Percentiles rank a stretch among this genome's conserved stretches.
Evolutionary conservation across 148 eudicot genomes (phyloP).

Genomic region (Rhododendron ovatum): DNA sequence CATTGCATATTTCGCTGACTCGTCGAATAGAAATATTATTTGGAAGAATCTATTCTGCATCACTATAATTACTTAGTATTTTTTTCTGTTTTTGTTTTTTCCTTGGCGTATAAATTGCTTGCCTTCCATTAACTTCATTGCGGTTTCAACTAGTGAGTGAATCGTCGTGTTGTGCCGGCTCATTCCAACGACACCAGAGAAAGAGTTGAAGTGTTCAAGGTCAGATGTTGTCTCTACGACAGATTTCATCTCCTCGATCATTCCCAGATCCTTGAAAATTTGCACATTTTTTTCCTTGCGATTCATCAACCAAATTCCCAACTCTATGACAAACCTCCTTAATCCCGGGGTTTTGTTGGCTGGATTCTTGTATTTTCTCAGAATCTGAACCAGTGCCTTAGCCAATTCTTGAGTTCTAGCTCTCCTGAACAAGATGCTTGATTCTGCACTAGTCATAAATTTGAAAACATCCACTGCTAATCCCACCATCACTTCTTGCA

Average conservation of each 20-base stretch:
- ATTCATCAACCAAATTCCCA: conserved; percentile 83
- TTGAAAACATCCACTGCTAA: conserved; percentile 67
- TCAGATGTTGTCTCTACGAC: conserved; percentile 77
- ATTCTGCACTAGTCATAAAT: conserved; percentile 47
- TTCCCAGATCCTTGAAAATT: conserved; percentile 42
- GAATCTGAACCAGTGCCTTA: conserved; percentile 40
- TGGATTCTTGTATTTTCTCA: conserved; percentile 51
- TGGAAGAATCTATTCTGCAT: too few relatives aligned
- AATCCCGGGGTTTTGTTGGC: conserved; percentile 53
- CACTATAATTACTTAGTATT: too few relatives aligned
- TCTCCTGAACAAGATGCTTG: conserved; percentile 35
- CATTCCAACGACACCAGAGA: conserved; percentile 74
- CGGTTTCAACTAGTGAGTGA: conserved; percentile 15
- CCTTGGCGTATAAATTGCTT: too few relatives aligned
- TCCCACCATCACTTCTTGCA: conserved; percentile 88
- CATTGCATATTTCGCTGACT: too few relatives aligned
- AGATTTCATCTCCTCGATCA: conserved; percentile 53
- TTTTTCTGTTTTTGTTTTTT: too few relatives aligned
- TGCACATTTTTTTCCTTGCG: conserved; percentile 29
- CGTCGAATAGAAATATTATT: too few relatives aligned
- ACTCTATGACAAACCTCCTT: conserved; percentile 79
- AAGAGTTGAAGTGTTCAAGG: conserved; percentile 69
- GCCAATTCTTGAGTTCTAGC: conserved; percentile 54
- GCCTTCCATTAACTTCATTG: too few relatives aligned
- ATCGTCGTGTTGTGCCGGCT: conserved; percentile 51